Evolutionary conservation across 441 rosid genomes (phyloP).

Genomic region (Bruguiera hainesii): DNA sequence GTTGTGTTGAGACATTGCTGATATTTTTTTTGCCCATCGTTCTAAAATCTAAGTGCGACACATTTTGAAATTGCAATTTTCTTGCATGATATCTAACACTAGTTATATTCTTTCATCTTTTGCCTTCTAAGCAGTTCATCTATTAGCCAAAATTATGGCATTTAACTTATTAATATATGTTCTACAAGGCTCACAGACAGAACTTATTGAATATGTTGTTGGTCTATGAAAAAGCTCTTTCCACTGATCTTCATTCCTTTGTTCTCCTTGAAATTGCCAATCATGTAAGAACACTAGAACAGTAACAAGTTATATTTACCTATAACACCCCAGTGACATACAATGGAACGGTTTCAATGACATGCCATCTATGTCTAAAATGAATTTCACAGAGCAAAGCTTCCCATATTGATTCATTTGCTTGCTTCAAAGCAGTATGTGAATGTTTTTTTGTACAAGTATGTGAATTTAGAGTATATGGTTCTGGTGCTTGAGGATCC

Average conservation of each 20-base stretch:
- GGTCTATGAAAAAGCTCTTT: too few species aligned
- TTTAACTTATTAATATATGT: neutral
- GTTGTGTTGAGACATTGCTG: conserved; percentile 74
- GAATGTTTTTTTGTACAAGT: neutral
- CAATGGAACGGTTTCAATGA: too few species aligned
- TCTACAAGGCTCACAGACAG: neutral
- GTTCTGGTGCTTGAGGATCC: conserved; percentile 50
- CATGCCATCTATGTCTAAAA: too few species aligned
- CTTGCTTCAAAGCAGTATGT: conserved; percentile 7
- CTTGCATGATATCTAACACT: neutral
- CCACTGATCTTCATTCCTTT: too few species aligned
- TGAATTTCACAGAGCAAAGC: too few species aligned
- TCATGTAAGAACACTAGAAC: too few species aligned
- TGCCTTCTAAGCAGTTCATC: neutral
- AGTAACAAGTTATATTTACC: too few species aligned
- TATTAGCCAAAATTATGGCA: neutral
- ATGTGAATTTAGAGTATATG: conserved; percentile 19
- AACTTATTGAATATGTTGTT: too few species aligned
- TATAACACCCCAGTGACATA: too few species aligned
- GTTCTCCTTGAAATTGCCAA: too few species aligned
- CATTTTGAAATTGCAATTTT: neutral
- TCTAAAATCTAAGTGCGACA: conserved; percentile 65
- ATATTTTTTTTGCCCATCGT: conserved; percentile 84
- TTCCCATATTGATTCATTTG: neutral
- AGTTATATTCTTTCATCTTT: conserved; percentile 17